These are phyloP conservation scores for Ustilago nuda DNA, from an alignment of 1,284 basidiomycete genomes.

Conservation along the genomic window DNA sequence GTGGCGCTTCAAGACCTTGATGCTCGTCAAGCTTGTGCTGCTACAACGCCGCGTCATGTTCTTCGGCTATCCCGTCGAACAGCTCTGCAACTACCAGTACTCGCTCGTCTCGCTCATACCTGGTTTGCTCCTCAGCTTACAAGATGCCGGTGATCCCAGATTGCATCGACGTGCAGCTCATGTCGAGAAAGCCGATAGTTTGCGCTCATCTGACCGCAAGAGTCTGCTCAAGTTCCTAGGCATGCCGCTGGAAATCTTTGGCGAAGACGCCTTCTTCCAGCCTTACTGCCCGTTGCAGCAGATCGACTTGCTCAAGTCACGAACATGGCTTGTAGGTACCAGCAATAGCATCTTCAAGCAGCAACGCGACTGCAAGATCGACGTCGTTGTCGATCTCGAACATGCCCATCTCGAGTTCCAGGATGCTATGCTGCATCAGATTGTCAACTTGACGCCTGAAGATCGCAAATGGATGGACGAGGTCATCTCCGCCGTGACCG, in stretches of 20 bases:
- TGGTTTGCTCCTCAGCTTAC: conserved; percentile 83
- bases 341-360: conserved; percentile 97
- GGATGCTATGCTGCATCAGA: conserved; percentile 81
- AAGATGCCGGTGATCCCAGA: conserved; percentile 90
- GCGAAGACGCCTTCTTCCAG: conserved; percentile 88
- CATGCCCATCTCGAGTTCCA: conserved; percentile 68
- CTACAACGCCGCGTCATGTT: conserved; percentile 87
- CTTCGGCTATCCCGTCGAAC: conserved; percentile 95
- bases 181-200: conserved; percentile 72
- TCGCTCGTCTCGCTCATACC: conserved; percentile 75
- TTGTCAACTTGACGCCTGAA: conserved; percentile 84
- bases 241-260: conserved; percentile 79
- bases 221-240: conserved; percentile 93
- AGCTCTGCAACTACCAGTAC: conserved; percentile 96
- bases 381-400: conserved; percentile 82
- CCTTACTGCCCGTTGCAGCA: conserved; percentile 97
- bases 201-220: conserved; percentile 88
- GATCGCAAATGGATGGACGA: conserved; percentile 97
- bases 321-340: conserved; percentile 84
- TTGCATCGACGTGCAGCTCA: conserved; percentile 72
- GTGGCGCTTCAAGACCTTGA: conserved; percentile 91
- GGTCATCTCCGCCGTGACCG: conserved; percentile 56
- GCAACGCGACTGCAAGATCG: conserved; percentile 83
- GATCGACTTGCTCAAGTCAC: conserved; percentile 84
- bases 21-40: conserved; percentile 93